Evolutionary conservation across 169 alveolate species (phyloP).

Genomic region (Blepharisma undulans): DNA sequence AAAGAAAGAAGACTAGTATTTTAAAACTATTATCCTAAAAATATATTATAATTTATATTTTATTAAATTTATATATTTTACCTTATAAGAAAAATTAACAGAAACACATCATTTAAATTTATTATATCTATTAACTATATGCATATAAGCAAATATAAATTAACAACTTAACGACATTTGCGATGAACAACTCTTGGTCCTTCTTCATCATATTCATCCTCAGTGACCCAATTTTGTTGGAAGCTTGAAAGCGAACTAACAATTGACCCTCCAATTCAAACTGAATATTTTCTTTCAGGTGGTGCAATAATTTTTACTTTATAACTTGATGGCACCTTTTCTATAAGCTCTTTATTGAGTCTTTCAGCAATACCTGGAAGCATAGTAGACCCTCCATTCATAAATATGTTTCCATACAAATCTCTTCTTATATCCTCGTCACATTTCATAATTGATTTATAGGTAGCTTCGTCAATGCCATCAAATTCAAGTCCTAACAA

Average conservation of each 20-base stretch:
- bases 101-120: no score
- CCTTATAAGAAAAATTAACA: no score
- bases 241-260: slow-evolving; percentile 95
- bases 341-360: slow-evolving; percentile 80
- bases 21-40: no score
- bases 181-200: slow-evolving; percentile 99
- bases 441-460: slow-evolving; percentile 73
- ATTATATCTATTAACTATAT: no score
- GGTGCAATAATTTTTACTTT: slow-evolving; percentile 97
- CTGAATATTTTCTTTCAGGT: slow-evolving; percentile 97
- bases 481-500: not conserved
- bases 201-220: slow-evolving; percentile 96
- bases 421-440: slow-evolving; percentile 85
- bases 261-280: slow-evolving; percentile 99
- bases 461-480: slow-evolving; percentile 76
- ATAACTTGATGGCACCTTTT: no score
- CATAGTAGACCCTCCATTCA: slow-evolving; percentile 88
- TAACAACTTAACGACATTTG: slow-evolving; percentile 93
- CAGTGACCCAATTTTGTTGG: slow-evolving; percentile 98
- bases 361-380: slow-evolving; percentile 85
- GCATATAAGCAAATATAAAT: no score
- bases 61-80: no score
- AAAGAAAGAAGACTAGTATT: no score
- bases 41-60: no score
- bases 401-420: slow-evolving; percentile 74